Conservation (phyloP, 768 basidiomycete species). For the Cyclocybe aegerita region DNA sequence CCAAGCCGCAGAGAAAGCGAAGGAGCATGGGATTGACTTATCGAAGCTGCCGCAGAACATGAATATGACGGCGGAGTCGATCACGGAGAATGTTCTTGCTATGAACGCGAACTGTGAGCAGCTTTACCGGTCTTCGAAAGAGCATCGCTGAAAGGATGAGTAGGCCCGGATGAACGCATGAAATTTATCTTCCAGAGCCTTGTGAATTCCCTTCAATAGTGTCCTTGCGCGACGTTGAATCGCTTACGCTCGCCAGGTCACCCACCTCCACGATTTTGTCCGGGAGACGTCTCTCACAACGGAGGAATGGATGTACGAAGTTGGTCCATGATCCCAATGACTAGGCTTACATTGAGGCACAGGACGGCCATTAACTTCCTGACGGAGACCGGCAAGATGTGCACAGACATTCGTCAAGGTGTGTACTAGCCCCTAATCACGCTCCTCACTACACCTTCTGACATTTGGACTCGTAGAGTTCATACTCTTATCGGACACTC, state of each 20-base stretch:
- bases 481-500: slow-evolving; percentile 80
- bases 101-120: slow-evolving; percentile 39
- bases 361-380: slow-evolving; percentile 73
- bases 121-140: background rate
- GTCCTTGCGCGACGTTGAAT: background rate
- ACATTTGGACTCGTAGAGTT: slow-evolving; percentile 48
- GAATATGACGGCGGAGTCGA: slow-evolving; percentile 40
- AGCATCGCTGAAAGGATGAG: background rate
- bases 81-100: slow-evolving; percentile 39
- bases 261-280: slow-evolving; percentile 74
- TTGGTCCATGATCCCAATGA: too few species aligned
- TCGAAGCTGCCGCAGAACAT: slow-evolving; percentile 39
- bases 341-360: background rate
- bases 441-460: slow-evolving; percentile 9
- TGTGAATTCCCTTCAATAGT: slow-evolving; percentile 20
- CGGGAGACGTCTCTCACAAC: slow-evolving; percentile 74
- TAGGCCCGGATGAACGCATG: slow-evolving; percentile 33
- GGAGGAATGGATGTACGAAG: slow-evolving; percentile 77
- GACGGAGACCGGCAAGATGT: slow-evolving; percentile 72
- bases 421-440: background rate
- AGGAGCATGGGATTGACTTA: slow-evolving; percentile 35
- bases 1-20: slow-evolving; percentile 29
- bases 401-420: slow-evolving; percentile 64
- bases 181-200: slow-evolving; percentile 44
- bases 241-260: slow-evolving; percentile 35